Evolutionary conservation across 2,329 filamentous ascomycete genomes (phyloP).

Genomic region (Xylaria hypoxylon): DNA sequence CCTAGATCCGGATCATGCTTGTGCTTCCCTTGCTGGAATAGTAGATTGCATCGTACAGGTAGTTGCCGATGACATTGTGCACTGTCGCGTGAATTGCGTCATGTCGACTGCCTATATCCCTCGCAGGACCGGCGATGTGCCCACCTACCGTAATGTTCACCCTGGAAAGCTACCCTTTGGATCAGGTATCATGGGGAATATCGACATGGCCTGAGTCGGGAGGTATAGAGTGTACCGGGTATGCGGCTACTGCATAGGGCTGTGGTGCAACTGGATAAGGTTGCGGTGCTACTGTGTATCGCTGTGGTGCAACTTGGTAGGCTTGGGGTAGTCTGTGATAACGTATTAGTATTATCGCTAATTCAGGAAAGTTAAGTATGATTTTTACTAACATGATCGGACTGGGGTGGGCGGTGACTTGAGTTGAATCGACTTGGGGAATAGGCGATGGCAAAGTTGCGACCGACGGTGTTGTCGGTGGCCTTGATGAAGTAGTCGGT

Average conservation of each 20-base stretch:
- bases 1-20: neutral
- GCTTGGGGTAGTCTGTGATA: conserved; percentile 7
- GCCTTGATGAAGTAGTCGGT: neutral
- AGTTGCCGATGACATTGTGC: neutral
- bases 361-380: neutral
- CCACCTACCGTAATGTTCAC: neutral
- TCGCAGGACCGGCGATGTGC: neutral
- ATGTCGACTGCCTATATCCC: neutral
- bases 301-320: neutral
- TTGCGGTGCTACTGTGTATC: neutral
- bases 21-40: neutral
- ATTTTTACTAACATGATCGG: conserved; percentile 2
- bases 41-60: neutral
- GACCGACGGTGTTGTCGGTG: neutral
- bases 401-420: neutral
- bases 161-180: neutral
- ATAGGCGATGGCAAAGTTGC: neutral
- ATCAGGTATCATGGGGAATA: neutral
- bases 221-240: conserved; percentile 4
- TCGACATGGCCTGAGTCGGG: neutral
- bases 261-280: conserved; percentile 1
- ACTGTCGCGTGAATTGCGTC: neutral
- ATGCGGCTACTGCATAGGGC: neutral
- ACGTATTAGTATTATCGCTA: neutral
- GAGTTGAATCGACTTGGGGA: neutral